Conservation (phyloP, 208 protist species). For the Angomonas ambiguus region DNA sequence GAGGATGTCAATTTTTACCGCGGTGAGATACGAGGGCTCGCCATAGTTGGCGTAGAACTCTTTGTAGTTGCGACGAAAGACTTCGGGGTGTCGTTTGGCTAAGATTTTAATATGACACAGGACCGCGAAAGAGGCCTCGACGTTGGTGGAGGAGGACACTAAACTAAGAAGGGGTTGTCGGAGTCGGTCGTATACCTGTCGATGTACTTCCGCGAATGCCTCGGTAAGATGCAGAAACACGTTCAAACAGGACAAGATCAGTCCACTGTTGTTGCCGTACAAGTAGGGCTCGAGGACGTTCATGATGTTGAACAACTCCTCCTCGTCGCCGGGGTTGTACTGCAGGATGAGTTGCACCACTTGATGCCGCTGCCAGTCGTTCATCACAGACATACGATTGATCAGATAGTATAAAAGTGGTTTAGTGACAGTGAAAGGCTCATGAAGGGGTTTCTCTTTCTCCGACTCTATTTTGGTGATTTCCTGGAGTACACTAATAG, state of each 20-base stretch:
- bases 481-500: slow-evolving; percentile 75
- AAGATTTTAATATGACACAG: slow-evolving; percentile 85
- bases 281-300: slow-evolving; percentile 92
- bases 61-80: slow-evolving; percentile 52
- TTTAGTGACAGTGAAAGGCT: slow-evolving; percentile 45
- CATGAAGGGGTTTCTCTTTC: slow-evolving; percentile 8
- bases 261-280: slow-evolving; percentile 75
- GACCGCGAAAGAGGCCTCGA: slow-evolving; percentile 63
- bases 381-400: slow-evolving; percentile 80
- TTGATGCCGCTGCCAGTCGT: slow-evolving; percentile 28
- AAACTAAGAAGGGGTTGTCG: slow-evolving; percentile 79
- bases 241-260: slow-evolving; percentile 78
- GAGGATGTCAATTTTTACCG: slow-evolving; percentile 84
- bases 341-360: slow-evolving; percentile 17
- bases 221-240: slow-evolving; percentile 89
- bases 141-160: slow-evolving; percentile 37
- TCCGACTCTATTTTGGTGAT: slow-evolving; percentile 46
- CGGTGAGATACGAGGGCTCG: slow-evolving; percentile 81
- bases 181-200: slow-evolving; percentile 71
- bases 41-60: slow-evolving; percentile 68
- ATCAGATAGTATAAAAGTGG: slow-evolving; percentile 77
- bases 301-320: slow-evolving; percentile 91
- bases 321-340: slow-evolving; percentile 62
- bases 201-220: slow-evolving; percentile 65
- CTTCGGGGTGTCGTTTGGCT: slow-evolving; percentile 39